A percentile compares a stretch with the other conserved stretches of the same genome.
Evolutionary conservation across 2,329 filamentous ascomycete species (phyloP).

Genomic region (Fusarium sp.): DNA sequence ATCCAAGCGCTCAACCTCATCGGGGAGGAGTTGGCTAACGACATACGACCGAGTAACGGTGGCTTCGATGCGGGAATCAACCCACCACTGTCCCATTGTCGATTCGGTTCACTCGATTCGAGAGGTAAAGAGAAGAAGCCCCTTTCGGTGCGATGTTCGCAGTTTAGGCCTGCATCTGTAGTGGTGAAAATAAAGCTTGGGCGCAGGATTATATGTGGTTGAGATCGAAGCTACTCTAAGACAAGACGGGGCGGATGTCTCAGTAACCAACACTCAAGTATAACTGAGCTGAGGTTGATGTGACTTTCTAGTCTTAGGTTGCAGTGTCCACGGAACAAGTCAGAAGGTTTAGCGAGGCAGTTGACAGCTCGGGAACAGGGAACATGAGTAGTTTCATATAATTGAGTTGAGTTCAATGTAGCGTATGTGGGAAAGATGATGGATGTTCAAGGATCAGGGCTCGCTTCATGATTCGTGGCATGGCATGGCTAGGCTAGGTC

Average conservation of each 20-base stretch:
- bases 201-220: conserved; percentile 14
- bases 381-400: conserved; percentile 44
- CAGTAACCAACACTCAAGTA: background rate
- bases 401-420: conserved; percentile 28
- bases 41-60: conserved; percentile 78
- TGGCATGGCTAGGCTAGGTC: conserved; percentile 36
- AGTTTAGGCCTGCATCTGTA: conserved; percentile 39
- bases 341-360: conserved; percentile 21
- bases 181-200: conserved; percentile 15
- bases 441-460: conserved; percentile 35
- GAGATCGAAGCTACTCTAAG: conserved; percentile 19
- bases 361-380: conserved; percentile 30
- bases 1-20: conserved; percentile 72
- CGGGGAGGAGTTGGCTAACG: conserved; percentile 70
- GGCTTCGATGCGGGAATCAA: conserved; percentile 74
- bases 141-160: conserved; percentile 27
- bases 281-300: background rate
- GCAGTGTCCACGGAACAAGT: conserved; percentile 15
- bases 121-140: conserved; percentile 20
- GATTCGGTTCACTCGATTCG: conserved; percentile 18
- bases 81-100: conserved; percentile 72
- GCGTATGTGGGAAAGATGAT: conserved; percentile 18
- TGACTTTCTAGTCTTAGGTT: conserved; percentile 4
- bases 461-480: conserved; percentile 43
- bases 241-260: conserved; percentile 8